phyloP scores from a whole-genome alignment of 305 asterid species.

The Fraxinus sp. region DNA sequence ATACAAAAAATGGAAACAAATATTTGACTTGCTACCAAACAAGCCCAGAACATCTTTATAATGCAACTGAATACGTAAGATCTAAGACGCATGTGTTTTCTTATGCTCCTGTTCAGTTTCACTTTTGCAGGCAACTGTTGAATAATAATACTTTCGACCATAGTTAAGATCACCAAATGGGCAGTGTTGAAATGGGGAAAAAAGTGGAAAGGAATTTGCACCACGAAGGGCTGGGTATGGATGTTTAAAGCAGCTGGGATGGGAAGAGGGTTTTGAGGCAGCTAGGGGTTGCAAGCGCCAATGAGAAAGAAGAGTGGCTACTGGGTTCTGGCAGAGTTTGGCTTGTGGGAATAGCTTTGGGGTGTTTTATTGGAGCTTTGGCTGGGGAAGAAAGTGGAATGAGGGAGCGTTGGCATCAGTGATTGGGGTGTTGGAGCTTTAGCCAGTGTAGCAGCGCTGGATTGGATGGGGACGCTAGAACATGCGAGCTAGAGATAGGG shows the following conservation, averaged over 20 bases:
- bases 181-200: neutral
- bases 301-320: neutral
- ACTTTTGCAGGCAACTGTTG: neutral
- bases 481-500: neutral
- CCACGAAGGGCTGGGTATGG: neutral
- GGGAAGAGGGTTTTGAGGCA: neutral
- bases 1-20: neutral
- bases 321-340: neutral
- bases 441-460: neutral
- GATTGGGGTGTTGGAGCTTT: neutral
- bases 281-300: neutral
- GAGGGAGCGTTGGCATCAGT: neutral
- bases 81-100: neutral
- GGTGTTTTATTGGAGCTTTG: neutral
- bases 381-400: neutral
- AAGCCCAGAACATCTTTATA: neutral
- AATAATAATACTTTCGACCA: neutral
- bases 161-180: neutral
- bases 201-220: neutral
- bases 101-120: neutral
- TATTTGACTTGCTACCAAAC: neutral
- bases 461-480: neutral
- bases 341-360: neutral
- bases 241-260: neutral
- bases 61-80: neutral